Base-by-base conservation (phyloP, 768 basidiomycete genomes). In the Tricholoma sp. region DNA sequence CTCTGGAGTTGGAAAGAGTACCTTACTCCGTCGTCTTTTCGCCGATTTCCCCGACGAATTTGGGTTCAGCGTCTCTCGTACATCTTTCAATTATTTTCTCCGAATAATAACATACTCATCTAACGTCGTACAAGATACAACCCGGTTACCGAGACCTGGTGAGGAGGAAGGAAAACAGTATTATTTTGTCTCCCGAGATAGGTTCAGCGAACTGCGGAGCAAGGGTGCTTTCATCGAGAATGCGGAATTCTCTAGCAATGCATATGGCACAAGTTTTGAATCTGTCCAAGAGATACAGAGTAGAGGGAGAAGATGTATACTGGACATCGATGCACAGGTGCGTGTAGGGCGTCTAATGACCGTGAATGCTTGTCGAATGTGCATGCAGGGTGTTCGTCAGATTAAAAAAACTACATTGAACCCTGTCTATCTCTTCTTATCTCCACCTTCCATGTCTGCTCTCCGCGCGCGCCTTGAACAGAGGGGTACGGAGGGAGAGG, bases 271-370 rank as follows among this genome's bases (percentile, higher is more conserved):
- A 4, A 92, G 88, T 61, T 85, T 86, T 59, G 78, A 83, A 59
- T 85, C 94, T 18, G 84, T 98, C 31, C 74, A 78, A 33, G 77
- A 80, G 31, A 86, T 97, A 28, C 77, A 83, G 34, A 70, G 78
- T 15, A 75, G 80, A 3, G 92, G 91, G 13, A 82, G 80, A 59
- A 84, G 92, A 11, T 98, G 96, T 68, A 87, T 98, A 57, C 80
- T 98, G 37, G 96, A 98, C 68, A 98, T 98, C 57, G 96, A 98
- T 66, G 87, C 90, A 9, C 95, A 98, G 87, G 93, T 91, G 67
- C 55, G 77, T 73, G 48, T 17, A 45, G 54, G 42, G 44, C 53
- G 20, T 59, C 28, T 9, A 20, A 10, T 5, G 4, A 24, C 24
- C 24, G 47, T 52, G 42, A 31, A 39, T 18, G 55, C 52, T 44